Evolutionary conservation across 169 alveolate species (phyloP), one percentile per base, ranked within the genome.

Genomic region (Plasmodium ovale): DNA sequence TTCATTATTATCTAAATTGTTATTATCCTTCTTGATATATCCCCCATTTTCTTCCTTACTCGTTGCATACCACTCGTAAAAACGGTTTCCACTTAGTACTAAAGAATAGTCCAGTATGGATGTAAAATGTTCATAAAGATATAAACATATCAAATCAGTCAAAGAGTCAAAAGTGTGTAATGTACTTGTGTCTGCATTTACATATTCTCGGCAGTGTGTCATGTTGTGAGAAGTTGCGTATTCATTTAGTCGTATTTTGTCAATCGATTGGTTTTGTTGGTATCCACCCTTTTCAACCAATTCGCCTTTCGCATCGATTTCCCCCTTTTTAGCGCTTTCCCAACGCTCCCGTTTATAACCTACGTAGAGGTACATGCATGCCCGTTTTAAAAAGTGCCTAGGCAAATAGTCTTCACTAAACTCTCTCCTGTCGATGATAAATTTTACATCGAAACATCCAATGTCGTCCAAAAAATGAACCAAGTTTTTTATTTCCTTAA

Each of bases 361-460:
- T 54, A 82, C 54, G 59, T 82, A 82, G 35, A 82, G 31, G 53
- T 59, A 51, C 25, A 82, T 23, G 44, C 90, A 51, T 47, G 88
- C 53, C n/a, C 59, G 44, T 82, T 82, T 82, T 16, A 65, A 69
- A 29, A 82, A 82, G 1, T n/a, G 35, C 25, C 35, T 65, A 14
- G 90, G 90, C 29, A 82, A n/a, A 23, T 39, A 16, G 2, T 77
- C 79, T n/a, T 54, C 31, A 16, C 31, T 35, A 58, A 82, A 82
- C 47, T 7, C 54, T 53, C 90, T 64, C 12, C 44, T 82, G 39
- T 82, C 90, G 1, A 71, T 25, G 29, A 82, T 82, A 56, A 82
- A 82, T 42, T 82, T 82, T 64, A 82, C 42, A 59, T 82, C 90
- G n/a, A 65, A 65, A 58, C 85, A 82, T 4, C 90, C 90, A 33